Conservation (phyloP, 78 protist genomes). For the Dictyostelium brefeldianum region DNA sequence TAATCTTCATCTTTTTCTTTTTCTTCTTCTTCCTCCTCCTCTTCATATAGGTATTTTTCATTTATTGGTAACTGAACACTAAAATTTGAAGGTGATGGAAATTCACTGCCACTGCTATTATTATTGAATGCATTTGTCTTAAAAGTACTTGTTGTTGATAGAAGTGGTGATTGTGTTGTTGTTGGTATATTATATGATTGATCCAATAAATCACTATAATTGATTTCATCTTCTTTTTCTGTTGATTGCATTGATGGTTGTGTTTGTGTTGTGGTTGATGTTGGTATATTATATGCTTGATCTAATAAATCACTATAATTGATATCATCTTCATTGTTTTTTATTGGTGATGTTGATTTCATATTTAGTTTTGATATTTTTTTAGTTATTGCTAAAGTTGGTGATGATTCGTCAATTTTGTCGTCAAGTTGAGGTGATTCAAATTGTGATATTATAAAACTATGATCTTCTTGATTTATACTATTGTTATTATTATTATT, state of each 20-base stretch:
- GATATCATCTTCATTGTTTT: background rate
- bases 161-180: too few relatives aligned
- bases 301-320: slow-evolving; percentile 26
- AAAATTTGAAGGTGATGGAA: slow-evolving; percentile 25
- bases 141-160: background rate
- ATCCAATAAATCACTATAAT: slow-evolving; percentile 28
- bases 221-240: slow-evolving; percentile 16
- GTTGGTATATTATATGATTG: background rate
- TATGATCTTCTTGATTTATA: background rate
- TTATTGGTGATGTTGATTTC: background rate
- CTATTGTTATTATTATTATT: slow-evolving; percentile 21
- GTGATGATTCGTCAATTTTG: too few relatives aligned
- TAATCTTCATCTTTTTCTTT: background rate
- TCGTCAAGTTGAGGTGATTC: background rate
- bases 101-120: background rate
- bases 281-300: background rate
- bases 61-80: background rate
- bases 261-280: background rate
- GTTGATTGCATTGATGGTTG: background rate
- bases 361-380: slow-evolving; percentile 10
- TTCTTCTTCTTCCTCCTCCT: background rate
- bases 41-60: background rate
- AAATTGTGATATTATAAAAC: background rate
- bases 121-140: slow-evolving; percentile 5
- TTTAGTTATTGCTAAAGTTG: background rate